phyloP scores from a whole-genome alignment of 2,329 filamentous ascomycete species.

The Scedosporium apiospermum region DNA sequence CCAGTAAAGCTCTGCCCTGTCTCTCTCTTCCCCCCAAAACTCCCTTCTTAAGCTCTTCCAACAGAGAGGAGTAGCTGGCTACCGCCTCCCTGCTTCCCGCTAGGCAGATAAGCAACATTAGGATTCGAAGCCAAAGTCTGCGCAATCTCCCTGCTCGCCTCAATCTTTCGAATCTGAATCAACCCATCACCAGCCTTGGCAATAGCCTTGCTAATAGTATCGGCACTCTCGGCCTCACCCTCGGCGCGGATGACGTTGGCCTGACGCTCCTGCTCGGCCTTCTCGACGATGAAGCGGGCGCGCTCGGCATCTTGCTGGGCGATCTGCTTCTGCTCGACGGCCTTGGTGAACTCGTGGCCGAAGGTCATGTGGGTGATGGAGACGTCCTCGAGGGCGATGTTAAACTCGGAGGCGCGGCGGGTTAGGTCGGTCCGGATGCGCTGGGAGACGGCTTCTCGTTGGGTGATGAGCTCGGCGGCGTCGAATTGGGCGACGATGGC shows the following conservation, averaged over 20 bases:
- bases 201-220: constrained; percentile 90
- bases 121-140: constrained; percentile 82
- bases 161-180: constrained; percentile 92
- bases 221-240: constrained; percentile 93
- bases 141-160: constrained; percentile 93
- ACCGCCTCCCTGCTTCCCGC: constrained; percentile 54
- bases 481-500: constrained; percentile 98
- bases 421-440: constrained; percentile 88
- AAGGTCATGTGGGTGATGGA: constrained; percentile 99
- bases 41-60: constrained; percentile 24
- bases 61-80: constrained; percentile 46
- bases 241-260: constrained; percentile 97
- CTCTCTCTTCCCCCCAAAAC: constrained; percentile 16
- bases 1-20: background rate
- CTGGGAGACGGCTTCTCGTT: constrained; percentile 92
- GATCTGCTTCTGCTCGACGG: constrained; percentile 99
- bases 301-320: constrained; percentile 98
- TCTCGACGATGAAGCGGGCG: constrained; percentile 95
- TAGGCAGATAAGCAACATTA: constrained; percentile 90
- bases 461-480: constrained; percentile 95
- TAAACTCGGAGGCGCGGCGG: constrained; percentile 91
- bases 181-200: constrained; percentile 88
- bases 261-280: constrained; percentile 96
- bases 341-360: constrained; percentile 95
- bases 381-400: constrained; percentile 97